A percentile compares a stretch with the other conserved stretches of the same genome.
phyloP scores from a whole-genome alignment of 139 green algal genomes.

The Chlorella sp. region DNA sequence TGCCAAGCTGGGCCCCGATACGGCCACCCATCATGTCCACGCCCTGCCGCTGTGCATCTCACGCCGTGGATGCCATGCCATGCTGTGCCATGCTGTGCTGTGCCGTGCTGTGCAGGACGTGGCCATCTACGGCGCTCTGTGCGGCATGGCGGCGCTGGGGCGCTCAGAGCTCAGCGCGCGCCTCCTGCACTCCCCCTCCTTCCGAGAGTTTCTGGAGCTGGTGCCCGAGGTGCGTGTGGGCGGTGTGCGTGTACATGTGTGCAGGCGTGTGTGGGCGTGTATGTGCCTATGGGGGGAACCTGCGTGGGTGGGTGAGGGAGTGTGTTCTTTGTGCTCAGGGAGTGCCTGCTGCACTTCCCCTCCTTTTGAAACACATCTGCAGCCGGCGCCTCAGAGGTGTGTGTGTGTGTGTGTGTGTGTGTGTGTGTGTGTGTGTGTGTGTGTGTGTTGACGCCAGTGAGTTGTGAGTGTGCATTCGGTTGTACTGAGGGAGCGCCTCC shows the following conservation, averaged over 20 bases:
- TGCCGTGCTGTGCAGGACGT: slow-evolving; percentile 67
- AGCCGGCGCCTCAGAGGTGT: too few species aligned
- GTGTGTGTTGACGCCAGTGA: too few species aligned
- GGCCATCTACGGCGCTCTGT: slow-evolving; percentile 88
- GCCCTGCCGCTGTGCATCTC: too few species aligned
- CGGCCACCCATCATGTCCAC: too few species aligned
- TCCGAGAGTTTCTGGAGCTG: slow-evolving; percentile 93
- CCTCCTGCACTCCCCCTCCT: slow-evolving; percentile 84
- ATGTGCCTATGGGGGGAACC: not conserved
- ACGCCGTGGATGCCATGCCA: too few species aligned
- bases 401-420: too few species aligned
- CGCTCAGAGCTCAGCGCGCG: slow-evolving; percentile 73
- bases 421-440: too few species aligned
- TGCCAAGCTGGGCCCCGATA: too few species aligned
- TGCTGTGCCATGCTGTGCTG: not conserved
- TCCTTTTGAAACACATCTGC: too few species aligned
- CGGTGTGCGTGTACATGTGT: not conserved
- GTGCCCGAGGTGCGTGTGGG: slow-evolving; percentile 71
- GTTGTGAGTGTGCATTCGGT: not conserved
- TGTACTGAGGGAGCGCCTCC: too few species aligned
- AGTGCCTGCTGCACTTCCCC: too few species aligned
- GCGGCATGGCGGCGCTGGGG: slow-evolving; percentile 88
- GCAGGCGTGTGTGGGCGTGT: not conserved
- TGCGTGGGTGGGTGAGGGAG: not conserved
- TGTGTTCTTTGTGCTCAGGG: not conserved